phyloP scores from a whole-genome alignment of 2,329 filamentous ascomycete genomes.

The Calonectria henricotiae region DNA sequence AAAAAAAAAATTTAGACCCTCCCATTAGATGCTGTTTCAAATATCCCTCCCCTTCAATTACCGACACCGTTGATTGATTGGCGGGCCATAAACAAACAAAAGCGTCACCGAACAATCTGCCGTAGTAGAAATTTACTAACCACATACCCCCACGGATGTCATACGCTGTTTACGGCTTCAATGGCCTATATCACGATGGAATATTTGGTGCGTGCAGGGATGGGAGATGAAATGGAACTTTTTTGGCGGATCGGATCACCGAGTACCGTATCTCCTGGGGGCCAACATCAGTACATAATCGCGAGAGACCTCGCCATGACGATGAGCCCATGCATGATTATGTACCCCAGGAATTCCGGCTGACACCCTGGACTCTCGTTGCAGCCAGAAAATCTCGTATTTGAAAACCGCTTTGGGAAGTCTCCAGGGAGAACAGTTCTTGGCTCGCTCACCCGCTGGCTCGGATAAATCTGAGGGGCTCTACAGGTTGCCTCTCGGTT shows the following conservation, averaged over 20 bases:
- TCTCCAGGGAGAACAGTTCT: not conserved
- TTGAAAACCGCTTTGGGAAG: not conserved
- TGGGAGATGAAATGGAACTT: not conserved
- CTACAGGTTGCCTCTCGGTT: not conserved
- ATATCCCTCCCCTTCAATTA: not conserved
- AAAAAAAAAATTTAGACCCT: not conserved
- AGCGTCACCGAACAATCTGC: not conserved
- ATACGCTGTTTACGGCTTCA: not conserved
- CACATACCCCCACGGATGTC: not conserved
- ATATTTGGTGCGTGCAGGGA: conserved; percentile 10
- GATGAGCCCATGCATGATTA: conserved; percentile 11
- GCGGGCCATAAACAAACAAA: not conserved
- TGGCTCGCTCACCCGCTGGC: not conserved
- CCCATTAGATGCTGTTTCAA: not conserved
- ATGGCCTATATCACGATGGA: not conserved
- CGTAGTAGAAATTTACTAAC: not conserved
- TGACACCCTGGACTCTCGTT: not conserved
- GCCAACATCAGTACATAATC: not conserved
- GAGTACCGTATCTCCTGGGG: not conserved
- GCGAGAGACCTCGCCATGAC: not conserved
- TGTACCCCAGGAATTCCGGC: not conserved
- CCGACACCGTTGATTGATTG: not conserved
- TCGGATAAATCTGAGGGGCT: not conserved
- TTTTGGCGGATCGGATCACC: not conserved
- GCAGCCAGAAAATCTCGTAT: not conserved